A percentile compares a stretch with the other conserved stretches of the same genome.
Conservation (phyloP, 805 yeast genomes). For the Yarrowia deformans region DNA sequence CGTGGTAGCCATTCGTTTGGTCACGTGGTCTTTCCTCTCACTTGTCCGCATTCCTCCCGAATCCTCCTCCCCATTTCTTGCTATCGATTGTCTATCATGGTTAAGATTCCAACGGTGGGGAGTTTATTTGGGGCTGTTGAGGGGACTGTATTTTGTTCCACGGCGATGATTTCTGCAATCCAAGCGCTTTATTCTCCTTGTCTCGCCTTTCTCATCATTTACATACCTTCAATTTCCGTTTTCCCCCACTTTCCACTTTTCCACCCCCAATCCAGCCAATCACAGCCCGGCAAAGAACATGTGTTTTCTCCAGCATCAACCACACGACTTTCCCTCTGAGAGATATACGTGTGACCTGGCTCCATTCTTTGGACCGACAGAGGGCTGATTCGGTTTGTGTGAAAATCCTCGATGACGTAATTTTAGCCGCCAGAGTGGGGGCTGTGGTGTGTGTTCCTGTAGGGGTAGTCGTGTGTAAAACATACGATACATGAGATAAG, state of each 20-base stretch:
- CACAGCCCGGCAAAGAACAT: constrained; percentile 3
- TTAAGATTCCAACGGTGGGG: constrained; percentile 34
- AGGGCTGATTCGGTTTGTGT: background rate
- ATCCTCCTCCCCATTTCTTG: background rate
- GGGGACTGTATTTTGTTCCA: too few species aligned
- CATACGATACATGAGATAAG: too few species aligned
- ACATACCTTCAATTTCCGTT: background rate
- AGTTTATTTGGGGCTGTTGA: background rate
- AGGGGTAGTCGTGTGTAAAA: too few species aligned
- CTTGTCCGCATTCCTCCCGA: background rate
- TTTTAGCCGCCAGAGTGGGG: constrained; percentile 17
- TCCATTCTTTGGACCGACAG: background rate
- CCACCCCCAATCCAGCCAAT: background rate
- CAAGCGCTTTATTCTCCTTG: background rate
- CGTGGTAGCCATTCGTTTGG: background rate
- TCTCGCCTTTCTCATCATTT: background rate
- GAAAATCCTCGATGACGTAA: constrained; percentile 17
- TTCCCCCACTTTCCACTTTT: background rate
- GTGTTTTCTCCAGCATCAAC: constrained; percentile 10
- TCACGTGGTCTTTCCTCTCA: background rate
- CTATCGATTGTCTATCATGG: constrained; percentile 18
- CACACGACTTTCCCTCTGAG: background rate
- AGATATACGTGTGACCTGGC: constrained; percentile 22
- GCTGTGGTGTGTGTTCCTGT: too few species aligned
- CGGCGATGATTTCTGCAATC: background rate